Base-by-base conservation (phyloP, 441 rosid species). In the Pelargonium australe region DNA sequence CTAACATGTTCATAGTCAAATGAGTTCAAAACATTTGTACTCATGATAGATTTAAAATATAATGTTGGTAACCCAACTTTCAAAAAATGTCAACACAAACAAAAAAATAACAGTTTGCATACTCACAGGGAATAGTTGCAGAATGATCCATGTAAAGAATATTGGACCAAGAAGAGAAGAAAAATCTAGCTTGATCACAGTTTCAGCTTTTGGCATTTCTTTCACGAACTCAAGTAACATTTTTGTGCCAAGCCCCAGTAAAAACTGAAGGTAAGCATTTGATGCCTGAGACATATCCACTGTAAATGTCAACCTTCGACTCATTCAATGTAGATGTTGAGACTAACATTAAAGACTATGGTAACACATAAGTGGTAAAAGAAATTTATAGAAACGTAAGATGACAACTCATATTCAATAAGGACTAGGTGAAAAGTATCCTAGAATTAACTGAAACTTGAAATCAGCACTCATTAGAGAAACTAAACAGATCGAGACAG, bases 51-150 rank as follows among this genome's bases (percentile, higher is more conserved):
- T 2, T 49, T 12, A 13, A 12, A 49, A 49, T 49, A 49, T 49
- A 49, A 49, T 47, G 13, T 49, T 11, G 12, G 55, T 49, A 11
- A 12, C 14, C 28, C 20, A 57, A 10, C 25, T 23, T n/a, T 28
- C 34, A 2, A 28, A 28, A 28, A 28, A 28, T 28, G 34, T 28
- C 63, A 49, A 49, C 12, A 3, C n/a, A n/a, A 16, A 60, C 62
- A 34, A 61, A 44, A 7, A 44, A 49, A 71, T 19, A 60, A 34
- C 10, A 40, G 45, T 75, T 70, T 44, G 47, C 71, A 58, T 74
- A 76, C 99, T 91, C 85, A 95, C 99, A 4, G 99, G 96, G 82
- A 95, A 95, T 11, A 91, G 83, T 77, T 86, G 97, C 69, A 95
- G 77, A 76, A 91, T 65, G 79, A 92, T 92, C 99, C 99, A 95